Conservation (phyloP, 176 grass and related monocot species). For the Musa itinerans region DNA sequence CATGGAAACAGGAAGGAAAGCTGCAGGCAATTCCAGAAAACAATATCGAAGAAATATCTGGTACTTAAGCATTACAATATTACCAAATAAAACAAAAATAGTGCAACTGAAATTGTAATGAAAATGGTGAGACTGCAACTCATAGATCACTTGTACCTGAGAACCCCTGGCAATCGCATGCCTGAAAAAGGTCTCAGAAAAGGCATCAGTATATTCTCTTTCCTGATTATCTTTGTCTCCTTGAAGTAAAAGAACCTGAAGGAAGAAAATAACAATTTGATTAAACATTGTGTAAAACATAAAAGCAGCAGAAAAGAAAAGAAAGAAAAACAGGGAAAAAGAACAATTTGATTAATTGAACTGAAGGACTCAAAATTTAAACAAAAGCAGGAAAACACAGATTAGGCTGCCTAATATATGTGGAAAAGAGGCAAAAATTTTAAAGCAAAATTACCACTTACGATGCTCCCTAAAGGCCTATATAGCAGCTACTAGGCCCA, state of each 20-base stretch:
- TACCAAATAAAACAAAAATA: neutral
- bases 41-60: neutral
- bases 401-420: neutral
- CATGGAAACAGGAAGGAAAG: neutral
- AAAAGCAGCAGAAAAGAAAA: too few relatives aligned
- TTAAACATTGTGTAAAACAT: too few relatives aligned
- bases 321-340: too few relatives aligned
- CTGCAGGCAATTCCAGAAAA: neutral
- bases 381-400: neutral
- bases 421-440: neutral
- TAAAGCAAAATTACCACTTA: neutral
- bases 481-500: neutral
- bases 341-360: neutral
- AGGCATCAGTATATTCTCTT: neutral
- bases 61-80: neutral
- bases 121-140: neutral
- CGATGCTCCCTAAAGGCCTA: neutral
- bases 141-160: neutral
- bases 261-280: neutral
- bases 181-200: neutral
- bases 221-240: neutral
- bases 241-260: neutral
- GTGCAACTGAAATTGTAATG: neutral
- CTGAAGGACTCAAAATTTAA: neutral
- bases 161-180: neutral